Base-by-base conservation (phyloP, 1,139 yeast species). In the Pichia sp. region DNA sequence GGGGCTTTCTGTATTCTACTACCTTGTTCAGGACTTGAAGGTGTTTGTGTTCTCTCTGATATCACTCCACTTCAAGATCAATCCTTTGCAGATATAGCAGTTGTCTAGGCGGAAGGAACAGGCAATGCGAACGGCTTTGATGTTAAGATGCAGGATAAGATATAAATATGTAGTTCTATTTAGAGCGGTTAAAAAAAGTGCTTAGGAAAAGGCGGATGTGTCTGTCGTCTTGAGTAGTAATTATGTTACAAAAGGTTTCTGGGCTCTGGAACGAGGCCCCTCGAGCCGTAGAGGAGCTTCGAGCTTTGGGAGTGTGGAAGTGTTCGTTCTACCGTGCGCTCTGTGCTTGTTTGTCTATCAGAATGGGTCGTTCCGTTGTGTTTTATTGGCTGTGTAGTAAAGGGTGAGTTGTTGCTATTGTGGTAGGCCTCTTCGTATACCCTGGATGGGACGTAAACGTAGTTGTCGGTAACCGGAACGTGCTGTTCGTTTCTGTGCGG, bases 1-100 rank as follows among this genome's bases (percentile, higher is more conserved):
- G 46, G 79, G 79, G 0, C 58, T 77, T 29, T 64, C 77, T 49
- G 77, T 72, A 8, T 76, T 75, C 56, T 76, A 76, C 57, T 77
- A 73, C 55, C 65, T 75, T 40, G 70, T 73, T 1, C 78, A 74
- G 53, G 79, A 77, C 59, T 58, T 77, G 43, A 76, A 75, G 57
- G 78, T 78, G 3, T 56, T 76, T 23, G 64, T 76, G 1, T 75
- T 75, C 56, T 75, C 79, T 2, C 60, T 77, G 30, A 75, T 75
- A 23, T 70, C 75, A 0, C 62, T 76, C 46, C 78, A 77, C 60
- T 77, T 74, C 64, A 76, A 76, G 62, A 70, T 73, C n/a, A 61
- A 57, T 42, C 63, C 64, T 5, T 52, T 60, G 23, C 54, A 50
- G 7, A 13, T 6, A 11, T 45, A 26, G 38, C n/a, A 34, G 38